Conservation (phyloP, 208 protist species). For the Leishmania lainsoni region DNA sequence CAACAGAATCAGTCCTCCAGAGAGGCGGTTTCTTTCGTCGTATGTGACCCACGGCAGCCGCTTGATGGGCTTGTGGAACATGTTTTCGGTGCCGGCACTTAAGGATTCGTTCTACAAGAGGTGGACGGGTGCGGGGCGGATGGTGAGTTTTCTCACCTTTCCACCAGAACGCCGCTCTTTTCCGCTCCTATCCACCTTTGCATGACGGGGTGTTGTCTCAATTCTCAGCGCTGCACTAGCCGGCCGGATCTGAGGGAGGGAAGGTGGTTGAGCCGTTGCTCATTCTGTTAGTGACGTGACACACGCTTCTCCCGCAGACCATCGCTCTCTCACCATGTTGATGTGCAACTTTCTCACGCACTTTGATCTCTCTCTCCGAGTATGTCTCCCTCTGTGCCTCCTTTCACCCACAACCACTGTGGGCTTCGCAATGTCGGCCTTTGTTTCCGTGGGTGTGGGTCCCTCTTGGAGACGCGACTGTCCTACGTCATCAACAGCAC, state of each 20-base stretch:
- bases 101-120: not conserved
- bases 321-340: not conserved
- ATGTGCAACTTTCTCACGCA: not conserved
- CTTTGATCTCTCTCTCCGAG: not conserved
- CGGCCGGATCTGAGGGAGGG: not conserved
- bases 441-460: constrained; percentile 2
- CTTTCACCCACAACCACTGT: not conserved
- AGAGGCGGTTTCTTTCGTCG: not conserved
- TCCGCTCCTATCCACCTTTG: not conserved
- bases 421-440: not conserved
- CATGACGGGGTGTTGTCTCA: no score
- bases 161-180: not conserved
- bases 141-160: not conserved
- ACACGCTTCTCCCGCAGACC: not conserved
- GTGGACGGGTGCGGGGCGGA: no score
- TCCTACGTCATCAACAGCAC: not conserved
- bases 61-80: not conserved
- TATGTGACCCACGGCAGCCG: not conserved
- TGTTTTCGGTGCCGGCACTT: not conserved
- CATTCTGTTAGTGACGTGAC: not conserved
- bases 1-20: not conserved
- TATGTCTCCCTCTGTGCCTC: not conserved
- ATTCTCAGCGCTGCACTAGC: not conserved
- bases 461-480: constrained; percentile 28
- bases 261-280: not conserved